Conservation (phyloP, 495 filamentous ascomycete genomes). For the Rhypophila decipiens region DNA sequence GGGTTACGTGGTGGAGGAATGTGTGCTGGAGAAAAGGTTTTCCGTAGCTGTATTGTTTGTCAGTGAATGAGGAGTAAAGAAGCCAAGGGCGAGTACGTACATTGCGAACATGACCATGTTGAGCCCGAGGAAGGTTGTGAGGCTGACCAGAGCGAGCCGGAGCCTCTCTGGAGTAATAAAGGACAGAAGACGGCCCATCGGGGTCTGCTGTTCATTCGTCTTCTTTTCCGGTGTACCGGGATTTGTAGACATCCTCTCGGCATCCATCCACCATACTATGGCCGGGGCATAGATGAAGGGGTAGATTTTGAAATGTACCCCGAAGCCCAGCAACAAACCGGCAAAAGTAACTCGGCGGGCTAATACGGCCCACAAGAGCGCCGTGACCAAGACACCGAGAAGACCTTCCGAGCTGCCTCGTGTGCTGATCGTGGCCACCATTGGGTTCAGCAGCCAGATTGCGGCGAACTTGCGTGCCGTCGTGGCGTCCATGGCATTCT, state of each 20-base stretch:
- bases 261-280: constrained; percentile 83
- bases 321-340: constrained; percentile 70
- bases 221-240: not conserved
- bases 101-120: constrained; percentile 71
- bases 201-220: not conserved
- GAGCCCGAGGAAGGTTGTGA: constrained; percentile 62
- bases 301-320: constrained; percentile 97
- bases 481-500: constrained; percentile 19
- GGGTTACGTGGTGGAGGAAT: constrained; percentile 84
- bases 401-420: constrained; percentile 89
- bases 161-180: constrained; percentile 62
- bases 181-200: constrained; percentile 8
- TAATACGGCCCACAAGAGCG: constrained; percentile 73
- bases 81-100: constrained; percentile 37
- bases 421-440: constrained; percentile 95
- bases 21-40: constrained; percentile 77
- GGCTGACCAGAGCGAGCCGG: constrained; percentile 54
- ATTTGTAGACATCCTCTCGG: constrained; percentile 27
- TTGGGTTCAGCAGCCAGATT: constrained; percentile 93
- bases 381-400: constrained; percentile 73
- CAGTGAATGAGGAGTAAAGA: not conserved
- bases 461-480: constrained; percentile 65
- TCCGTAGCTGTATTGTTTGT: constrained; percentile 49
- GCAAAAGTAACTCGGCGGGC: constrained; percentile 54
- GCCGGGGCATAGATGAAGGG: constrained; percentile 89